Conservation (phyloP, 140 eudicot species). For the Oenanthe javanica region DNA sequence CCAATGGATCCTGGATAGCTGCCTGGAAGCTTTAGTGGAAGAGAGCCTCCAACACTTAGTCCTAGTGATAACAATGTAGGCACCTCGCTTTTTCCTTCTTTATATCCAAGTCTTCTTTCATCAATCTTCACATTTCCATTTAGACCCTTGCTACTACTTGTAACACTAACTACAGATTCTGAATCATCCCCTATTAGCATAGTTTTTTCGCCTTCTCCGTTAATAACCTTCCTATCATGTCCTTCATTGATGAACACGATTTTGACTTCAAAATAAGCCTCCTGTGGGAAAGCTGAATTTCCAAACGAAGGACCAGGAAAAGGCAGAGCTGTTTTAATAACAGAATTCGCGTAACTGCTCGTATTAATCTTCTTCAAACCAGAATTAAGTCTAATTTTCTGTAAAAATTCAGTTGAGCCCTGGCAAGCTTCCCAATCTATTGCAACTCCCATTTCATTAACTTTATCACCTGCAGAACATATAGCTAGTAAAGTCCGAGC, state of each 20-base stretch:
- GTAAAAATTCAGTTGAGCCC: neutral
- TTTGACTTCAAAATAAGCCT: constrained; percentile 1
- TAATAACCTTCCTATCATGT: neutral
- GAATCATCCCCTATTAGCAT: constrained; percentile 5
- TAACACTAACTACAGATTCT: neutral
- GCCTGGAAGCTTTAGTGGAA: constrained; percentile 9
- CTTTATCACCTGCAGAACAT: constrained; percentile 4
- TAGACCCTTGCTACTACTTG: neutral
- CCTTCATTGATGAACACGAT: neutral
- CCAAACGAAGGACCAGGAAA: constrained; percentile 1
- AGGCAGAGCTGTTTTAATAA: constrained; percentile 3
- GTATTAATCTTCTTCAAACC: constrained; percentile 6
- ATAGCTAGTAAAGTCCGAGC: neutral
- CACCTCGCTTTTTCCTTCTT: neutral
- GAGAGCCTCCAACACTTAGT: constrained; percentile 7
- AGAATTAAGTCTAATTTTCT: constrained; percentile 4
- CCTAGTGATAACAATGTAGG: neutral
- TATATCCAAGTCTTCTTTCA: neutral
- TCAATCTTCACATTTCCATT: constrained; percentile 2
- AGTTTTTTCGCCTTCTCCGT: neutral
- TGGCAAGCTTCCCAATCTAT: neutral
- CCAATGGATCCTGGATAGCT: constrained; percentile 11
- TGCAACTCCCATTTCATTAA: constrained; percentile 1
- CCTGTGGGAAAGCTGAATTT: constrained; percentile 1
- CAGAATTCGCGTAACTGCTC: constrained; percentile 5